Base-by-base conservation (phyloP, 768 basidiomycete species). In the Hygrophoropsis aurantiaca region DNA sequence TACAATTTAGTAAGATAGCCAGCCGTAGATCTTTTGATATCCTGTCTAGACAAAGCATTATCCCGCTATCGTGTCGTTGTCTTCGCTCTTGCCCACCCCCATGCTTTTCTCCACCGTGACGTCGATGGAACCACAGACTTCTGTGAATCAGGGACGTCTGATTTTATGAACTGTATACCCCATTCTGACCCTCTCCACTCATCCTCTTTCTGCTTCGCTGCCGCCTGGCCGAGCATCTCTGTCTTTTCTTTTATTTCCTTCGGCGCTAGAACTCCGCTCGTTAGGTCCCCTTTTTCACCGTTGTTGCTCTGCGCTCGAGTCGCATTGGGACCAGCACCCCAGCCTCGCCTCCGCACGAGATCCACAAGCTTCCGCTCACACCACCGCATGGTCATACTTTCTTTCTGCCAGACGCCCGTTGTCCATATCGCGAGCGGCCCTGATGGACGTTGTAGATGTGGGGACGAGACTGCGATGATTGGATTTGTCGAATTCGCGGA, bases 351-450 rank as follows among this genome's bases (percentile, higher is more conserved):
- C 48, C 73, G 66, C 0, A 80, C 71, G 13, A 67, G 55, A 15
- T 68, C 59, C 15, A 88, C 71, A 34, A 87, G 52, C 25, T 64
- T 58, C 47, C 63, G 73, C 62, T 89, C 87, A 42, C 77, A 49
- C 69, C 74, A 80, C 7, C 87, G 79, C 72, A 89, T 75, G 8
- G 62, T 19, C 70, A 76, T 82, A 13, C 74, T 72, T 62, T 90
- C 87, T 44, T 70, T 71, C 52, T 82, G 50, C 87, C 87, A 90
- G 3, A 89, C 75, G 1, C 79, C 80, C 0, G 74, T 80, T 25
- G 87, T 89, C 83, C 80, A 87, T 25, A 90, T 69, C 0, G 84
- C 74, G 40, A 90, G 60, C 5, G 87, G 84, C 0, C 82, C 83
- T n/a, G n/a, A 20, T 47, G n/a, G 9, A 33, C n/a, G 23, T 16